phyloP scores from a whole-genome alignment of 495 filamentous ascomycete species.

The Talaromyces stipitatus region DNA sequence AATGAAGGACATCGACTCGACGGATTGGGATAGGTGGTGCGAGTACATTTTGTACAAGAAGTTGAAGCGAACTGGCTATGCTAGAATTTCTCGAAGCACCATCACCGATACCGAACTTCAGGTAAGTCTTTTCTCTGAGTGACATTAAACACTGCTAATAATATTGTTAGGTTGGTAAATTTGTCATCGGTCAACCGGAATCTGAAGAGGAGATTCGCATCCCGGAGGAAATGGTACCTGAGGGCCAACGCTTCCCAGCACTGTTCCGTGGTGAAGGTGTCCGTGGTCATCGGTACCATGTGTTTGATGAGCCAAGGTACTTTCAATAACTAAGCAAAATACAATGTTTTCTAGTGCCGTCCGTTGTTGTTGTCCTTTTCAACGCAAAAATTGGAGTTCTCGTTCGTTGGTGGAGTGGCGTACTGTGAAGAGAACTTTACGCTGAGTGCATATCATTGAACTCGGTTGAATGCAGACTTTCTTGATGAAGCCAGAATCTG shows the following conservation, averaged over 20 bases:
- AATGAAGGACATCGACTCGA: slow-evolving; percentile 93
- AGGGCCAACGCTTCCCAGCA: slow-evolving; percentile 75
- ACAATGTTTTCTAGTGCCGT: neutral
- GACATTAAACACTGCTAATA: slow-evolving; percentile 14
- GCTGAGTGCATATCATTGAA: neutral
- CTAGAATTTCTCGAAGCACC: slow-evolving; percentile 75
- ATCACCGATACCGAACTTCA: slow-evolving; percentile 98
- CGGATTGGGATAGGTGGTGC: slow-evolving; percentile 97
- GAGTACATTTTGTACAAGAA: slow-evolving; percentile 97
- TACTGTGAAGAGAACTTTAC: neutral
- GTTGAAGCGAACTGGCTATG: slow-evolving; percentile 79
- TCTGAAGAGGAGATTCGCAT: slow-evolving; percentile 50
- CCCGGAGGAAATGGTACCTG: slow-evolving; percentile 60
- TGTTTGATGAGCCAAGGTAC: slow-evolving; percentile 90
- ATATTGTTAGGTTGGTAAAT: slow-evolving; percentile 69
- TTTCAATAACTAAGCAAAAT: slow-evolving; percentile 25
- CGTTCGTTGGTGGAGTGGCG: neutral
- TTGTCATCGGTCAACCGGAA: slow-evolving; percentile 70
- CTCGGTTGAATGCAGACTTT: neutral
- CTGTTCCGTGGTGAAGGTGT: slow-evolving; percentile 83
- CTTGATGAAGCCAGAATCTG: neutral
- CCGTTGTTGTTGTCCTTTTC: neutral
- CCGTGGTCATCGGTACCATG: slow-evolving; percentile 87
- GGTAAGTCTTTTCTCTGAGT: too few relatives aligned
- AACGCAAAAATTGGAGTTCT: neutral